Base-by-base conservation (phyloP, 305 asterid species). In the Withania somnifera region DNA sequence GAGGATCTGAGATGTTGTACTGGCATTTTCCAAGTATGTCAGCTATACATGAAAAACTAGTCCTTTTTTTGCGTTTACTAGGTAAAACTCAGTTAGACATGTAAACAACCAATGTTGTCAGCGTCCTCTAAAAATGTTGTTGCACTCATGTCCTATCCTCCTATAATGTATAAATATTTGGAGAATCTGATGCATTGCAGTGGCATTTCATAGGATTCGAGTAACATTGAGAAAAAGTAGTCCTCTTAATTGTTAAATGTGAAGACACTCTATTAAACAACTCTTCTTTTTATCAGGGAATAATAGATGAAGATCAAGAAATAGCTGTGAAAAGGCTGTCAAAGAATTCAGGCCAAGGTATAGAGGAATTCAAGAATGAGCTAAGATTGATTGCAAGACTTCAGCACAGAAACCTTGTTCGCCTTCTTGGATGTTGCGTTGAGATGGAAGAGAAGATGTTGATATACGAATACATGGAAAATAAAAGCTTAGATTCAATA, bases 321-420 rank as follows among this genome's bases (percentile, higher is more conserved):
- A 84, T 95, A 53, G 99, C 99, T 0, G 99, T 93, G 79, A 95
- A 95, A 87, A 89, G 99, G 80, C 92, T 95, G 13, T 93, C 99
- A 0, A 89, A 88, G 81, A 93, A 84, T 71, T 95, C 99, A 0
- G 95, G 94, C 4, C 99, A 95, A 85, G 99, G 99, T 28, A 73
- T 83, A 6, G 97, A 92, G 40, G 99, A 95, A 81, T 95, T 95
- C 87, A 95, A 89, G 89, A 95, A 95, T 73, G 99, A 95, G 85
- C 90, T 95, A 52, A 91, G 86, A 87, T 86, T 95, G 79, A 93
- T 93, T 5, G 99, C 98, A 0, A 88, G 91, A 64, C 94, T 95
- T 61, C 99, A 95, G 52, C 99, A 95, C 36, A 87, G 98, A 66
- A 95, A 95, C 66, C 94, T 95, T 22, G 98, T 95, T 58, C 94